These are phyloP conservation scores for Nakazawaea laoshanensis DNA, from an alignment of 805 yeast genomes.

Conservation along the genomic window DNA sequence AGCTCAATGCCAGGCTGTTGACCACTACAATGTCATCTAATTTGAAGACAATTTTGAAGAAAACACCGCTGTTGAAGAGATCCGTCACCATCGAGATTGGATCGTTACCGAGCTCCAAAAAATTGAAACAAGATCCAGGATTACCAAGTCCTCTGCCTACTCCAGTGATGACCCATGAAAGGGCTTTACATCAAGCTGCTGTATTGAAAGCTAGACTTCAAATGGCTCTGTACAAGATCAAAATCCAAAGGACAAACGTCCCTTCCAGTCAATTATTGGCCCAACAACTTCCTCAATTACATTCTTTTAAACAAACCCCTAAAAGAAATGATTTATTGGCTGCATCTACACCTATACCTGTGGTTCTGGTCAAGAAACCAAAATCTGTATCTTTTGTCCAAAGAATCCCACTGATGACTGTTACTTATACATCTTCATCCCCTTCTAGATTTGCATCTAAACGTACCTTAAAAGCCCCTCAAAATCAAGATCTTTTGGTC, in stretches of 20 bases:
- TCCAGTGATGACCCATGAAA: constrained; percentile 13
- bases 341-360: constrained; percentile 19
- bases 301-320: background rate
- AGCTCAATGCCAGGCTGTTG: constrained; percentile 14
- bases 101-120: constrained; percentile 3
- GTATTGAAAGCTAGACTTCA: constrained; percentile 38
- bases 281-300: too few relatives aligned
- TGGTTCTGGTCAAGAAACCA: constrained; percentile 2
- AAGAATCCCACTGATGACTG: constrained; percentile 1
- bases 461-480: constrained; percentile 9
- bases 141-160: constrained; percentile 10
- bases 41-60: constrained; percentile 4
- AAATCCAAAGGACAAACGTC: constrained; percentile 10
- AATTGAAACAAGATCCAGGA: background rate
- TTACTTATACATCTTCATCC: constrained; percentile 9
- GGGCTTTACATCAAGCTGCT: constrained; percentile 23
- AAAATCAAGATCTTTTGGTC: background rate
- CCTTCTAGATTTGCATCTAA: constrained; percentile 11
- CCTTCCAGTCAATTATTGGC: constrained; percentile 3
- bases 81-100: constrained; percentile 11
- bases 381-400: background rate
- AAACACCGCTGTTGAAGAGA: constrained; percentile 12
- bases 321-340: constrained; percentile 24
- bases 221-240: constrained; percentile 43
- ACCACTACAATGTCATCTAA: constrained; percentile 12